A percentile compares a stretch with the other conserved stretches of the same genome.
Evolutionary conservation across 768 basidiomycete genomes (phyloP).

Genomic region (Russula sp.): DNA sequence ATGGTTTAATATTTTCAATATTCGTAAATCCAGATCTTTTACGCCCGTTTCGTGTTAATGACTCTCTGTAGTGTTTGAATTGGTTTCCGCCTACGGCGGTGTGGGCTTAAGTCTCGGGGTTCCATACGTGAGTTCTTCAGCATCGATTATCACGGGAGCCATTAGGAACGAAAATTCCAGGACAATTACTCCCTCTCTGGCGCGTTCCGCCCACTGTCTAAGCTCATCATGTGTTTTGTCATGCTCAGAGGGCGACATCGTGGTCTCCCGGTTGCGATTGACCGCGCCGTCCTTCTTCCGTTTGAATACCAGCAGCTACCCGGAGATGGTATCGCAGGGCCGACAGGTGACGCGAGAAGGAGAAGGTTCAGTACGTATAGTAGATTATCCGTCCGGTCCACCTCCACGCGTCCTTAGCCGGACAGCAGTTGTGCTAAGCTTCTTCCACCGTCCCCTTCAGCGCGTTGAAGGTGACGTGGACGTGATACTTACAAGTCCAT

Average conservation of each 20-base stretch:
- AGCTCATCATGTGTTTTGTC: constrained; percentile 80
- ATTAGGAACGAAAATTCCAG: constrained; percentile 41
- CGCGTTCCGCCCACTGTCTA: constrained; percentile 74
- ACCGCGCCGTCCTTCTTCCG: constrained; percentile 82
- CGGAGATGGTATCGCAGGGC: neutral
- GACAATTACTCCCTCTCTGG: constrained; percentile 80
- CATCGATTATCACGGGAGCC: constrained; percentile 3
- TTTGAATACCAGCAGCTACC: constrained; percentile 45
- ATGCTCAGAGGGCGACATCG: constrained; percentile 95
- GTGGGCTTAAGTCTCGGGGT: constrained; percentile 89
- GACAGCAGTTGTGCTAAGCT: neutral
- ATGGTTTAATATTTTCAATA: constrained; percentile 85
- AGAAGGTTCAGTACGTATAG: constrained; percentile 10
- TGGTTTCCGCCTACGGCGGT: constrained; percentile 84
- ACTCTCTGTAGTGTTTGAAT: constrained; percentile 63
- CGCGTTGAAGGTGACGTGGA: neutral
- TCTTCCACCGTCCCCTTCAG: neutral
- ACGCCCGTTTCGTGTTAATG: neutral
- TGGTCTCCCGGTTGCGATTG: constrained; percentile 82
- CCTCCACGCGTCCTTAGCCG: neutral
- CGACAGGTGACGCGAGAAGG: neutral
- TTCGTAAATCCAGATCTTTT: constrained; percentile 49
- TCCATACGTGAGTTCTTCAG: constrained; percentile 54
- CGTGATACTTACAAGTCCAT: neutral
- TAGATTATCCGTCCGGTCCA: constrained; percentile 3